Conservation (phyloP, 345 rosid species). For the Gossypium turneri region DNA sequence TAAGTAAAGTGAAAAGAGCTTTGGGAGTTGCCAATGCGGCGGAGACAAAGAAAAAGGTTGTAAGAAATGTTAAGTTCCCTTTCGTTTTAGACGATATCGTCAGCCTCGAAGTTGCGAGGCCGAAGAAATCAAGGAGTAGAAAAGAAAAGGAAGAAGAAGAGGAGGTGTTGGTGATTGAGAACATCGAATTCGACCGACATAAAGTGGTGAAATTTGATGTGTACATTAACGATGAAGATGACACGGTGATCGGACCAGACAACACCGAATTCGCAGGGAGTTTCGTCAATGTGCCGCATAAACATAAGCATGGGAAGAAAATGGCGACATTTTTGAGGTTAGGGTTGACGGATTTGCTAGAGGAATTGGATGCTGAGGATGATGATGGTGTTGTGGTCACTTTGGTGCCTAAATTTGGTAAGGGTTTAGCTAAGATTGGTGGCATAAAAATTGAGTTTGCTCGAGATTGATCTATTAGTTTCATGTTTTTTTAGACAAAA, state of each 20-base stretch:
- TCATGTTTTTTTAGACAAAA: neutral
- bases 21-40: constrained; percentile 30
- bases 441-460: constrained; percentile 36
- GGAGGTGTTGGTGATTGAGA: constrained; percentile 44
- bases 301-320: constrained; percentile 39
- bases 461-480: neutral
- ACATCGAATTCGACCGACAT: constrained; percentile 38
- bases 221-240: constrained; percentile 47
- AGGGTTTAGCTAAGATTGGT: constrained; percentile 28
- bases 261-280: constrained; percentile 57
- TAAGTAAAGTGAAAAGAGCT: constrained; percentile 12
- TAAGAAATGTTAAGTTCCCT: constrained; percentile 25
- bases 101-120: constrained; percentile 34
- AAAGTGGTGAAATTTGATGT: constrained; percentile 45
- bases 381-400: constrained; percentile 48
- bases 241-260: constrained; percentile 21
- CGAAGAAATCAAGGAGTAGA: constrained; percentile 44
- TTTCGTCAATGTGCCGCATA: constrained; percentile 51
- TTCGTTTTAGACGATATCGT: constrained; percentile 28
- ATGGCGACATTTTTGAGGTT: constrained; percentile 34
- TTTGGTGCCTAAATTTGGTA: constrained; percentile 40
- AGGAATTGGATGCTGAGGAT: constrained; percentile 46
- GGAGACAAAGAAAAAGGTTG: constrained; percentile 6
- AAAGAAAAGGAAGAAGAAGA: constrained; percentile 56
- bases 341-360: constrained; percentile 46